phyloP scores from a whole-genome alignment of 495 filamentous ascomycete species.

The Glonium stellatum region DNA sequence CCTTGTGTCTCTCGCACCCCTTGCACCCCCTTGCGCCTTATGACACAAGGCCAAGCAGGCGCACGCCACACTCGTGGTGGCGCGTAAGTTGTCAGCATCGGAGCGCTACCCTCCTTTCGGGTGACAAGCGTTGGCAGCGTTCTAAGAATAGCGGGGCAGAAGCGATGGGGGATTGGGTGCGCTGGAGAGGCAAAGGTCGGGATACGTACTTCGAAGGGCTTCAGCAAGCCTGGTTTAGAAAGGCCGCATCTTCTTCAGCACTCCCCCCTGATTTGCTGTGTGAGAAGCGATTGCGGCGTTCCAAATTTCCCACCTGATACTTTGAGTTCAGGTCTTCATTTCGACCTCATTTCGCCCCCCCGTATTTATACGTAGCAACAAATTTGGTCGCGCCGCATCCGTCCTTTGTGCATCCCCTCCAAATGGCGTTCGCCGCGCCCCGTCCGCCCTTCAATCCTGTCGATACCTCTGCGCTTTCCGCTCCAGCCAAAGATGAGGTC shows the following conservation, averaged over 20 bases:
- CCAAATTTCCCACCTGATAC: conserved; percentile 15
- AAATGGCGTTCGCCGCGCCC: conserved; percentile 27
- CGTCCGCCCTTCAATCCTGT: conserved; percentile 34
- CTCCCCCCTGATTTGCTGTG: conserved; percentile 13
- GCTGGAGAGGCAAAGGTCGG: conserved; percentile 2
- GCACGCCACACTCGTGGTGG: neutral
- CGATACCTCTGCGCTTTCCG: conserved; percentile 29
- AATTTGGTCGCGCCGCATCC: neutral
- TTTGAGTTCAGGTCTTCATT: conserved; percentile 8
- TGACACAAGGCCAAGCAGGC: neutral
- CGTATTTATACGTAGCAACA: conserved; percentile 6
- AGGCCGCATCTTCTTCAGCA: neutral
- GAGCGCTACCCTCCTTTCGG: neutral
- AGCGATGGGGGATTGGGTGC: neutral
- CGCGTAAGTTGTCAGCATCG: neutral
- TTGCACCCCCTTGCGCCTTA: too few relatives aligned
- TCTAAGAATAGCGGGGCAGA: conserved; percentile 11
- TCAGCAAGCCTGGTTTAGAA: neutral
- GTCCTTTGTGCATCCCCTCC: neutral
- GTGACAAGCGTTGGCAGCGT: neutral
- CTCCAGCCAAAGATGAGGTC: conserved; percentile 32
- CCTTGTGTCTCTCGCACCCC: too few relatives aligned
- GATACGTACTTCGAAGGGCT: neutral
- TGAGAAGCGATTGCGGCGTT: conserved; percentile 15
- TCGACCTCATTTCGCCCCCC: conserved; percentile 22